phyloP scores from a whole-genome alignment of 805 yeast species.

The Myxozyma vanderwaltii region DNA sequence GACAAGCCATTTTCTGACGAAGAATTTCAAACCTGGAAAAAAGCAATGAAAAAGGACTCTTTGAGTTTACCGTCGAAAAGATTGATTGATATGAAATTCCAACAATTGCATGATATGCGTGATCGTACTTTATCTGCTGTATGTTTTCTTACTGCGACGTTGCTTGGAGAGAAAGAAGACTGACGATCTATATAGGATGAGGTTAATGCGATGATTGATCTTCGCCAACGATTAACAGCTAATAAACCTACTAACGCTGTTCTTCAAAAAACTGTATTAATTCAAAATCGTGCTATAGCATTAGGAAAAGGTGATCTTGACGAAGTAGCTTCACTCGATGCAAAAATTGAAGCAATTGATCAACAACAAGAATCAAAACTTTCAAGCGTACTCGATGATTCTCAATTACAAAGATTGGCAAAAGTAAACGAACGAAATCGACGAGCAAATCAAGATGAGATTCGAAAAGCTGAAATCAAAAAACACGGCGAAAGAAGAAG shows the following conservation, averaged over 20 bases:
- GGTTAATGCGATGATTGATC: slow-evolving; percentile 74
- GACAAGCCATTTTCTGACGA: slow-evolving; percentile 70
- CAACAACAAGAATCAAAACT: slow-evolving; percentile 4
- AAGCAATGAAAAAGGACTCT: slow-evolving; percentile 60
- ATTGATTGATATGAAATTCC: slow-evolving; percentile 64
- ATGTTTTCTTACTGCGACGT: slow-evolving; percentile 35
- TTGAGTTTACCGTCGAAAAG: slow-evolving; percentile 62
- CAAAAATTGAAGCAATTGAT: slow-evolving; percentile 40
- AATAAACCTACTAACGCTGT: slow-evolving; percentile 74
- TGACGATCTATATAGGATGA: slow-evolving; percentile 43
- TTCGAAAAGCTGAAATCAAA: slow-evolving; percentile 76
- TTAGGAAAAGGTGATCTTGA: slow-evolving; percentile 47
- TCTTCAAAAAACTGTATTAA: slow-evolving; percentile 66
- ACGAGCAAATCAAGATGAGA: slow-evolving; percentile 70
- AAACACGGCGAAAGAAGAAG: slow-evolving; percentile 55
- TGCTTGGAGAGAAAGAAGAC: not conserved
- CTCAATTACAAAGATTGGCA: slow-evolving; percentile 52
- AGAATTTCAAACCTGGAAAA: slow-evolving; percentile 72
- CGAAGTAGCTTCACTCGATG: slow-evolving; percentile 42
- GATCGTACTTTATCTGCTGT: slow-evolving; percentile 63
- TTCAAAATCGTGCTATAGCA: slow-evolving; percentile 77
- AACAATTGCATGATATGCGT: slow-evolving; percentile 64
- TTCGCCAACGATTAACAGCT: slow-evolving; percentile 65
- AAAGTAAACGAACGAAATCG: slow-evolving; percentile 84
- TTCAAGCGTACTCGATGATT: slow-evolving; percentile 12